Percentiles rank a stretch among this genome's conserved stretches.
Conservation (phyloP, 2,329 filamentous ascomycete genomes). For the Fusarium acutatum region DNA sequence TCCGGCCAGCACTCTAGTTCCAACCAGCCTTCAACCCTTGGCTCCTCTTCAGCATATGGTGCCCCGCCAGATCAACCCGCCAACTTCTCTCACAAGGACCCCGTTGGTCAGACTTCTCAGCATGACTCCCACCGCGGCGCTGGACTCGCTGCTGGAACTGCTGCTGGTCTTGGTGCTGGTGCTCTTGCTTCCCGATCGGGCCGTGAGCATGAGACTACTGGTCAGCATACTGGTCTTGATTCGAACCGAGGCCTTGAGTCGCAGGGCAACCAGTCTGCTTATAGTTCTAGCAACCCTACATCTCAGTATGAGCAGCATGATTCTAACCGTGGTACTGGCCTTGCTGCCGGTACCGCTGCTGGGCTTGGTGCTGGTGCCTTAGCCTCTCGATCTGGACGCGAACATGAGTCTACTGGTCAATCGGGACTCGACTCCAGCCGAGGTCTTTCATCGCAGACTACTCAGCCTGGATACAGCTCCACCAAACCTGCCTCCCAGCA, state of each 20-base stretch:
- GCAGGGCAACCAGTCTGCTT: background rate
- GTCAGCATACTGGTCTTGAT: background rate
- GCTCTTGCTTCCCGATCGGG: background rate
- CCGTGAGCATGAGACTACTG: background rate
- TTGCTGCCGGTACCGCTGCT: background rate
- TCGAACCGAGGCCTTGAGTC: background rate
- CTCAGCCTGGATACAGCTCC: background rate
- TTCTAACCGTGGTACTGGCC: background rate
- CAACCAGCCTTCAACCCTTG: background rate
- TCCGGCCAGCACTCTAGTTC: background rate
- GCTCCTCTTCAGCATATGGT: background rate
- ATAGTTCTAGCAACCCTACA: background rate
- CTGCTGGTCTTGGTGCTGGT: background rate
- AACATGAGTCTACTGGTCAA: background rate
- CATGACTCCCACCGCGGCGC: background rate
- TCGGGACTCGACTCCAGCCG: background rate
- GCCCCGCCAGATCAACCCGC: background rate
- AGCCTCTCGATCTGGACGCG: background rate
- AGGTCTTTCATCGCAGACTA: background rate
- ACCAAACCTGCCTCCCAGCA: background rate
- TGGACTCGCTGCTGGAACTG: background rate
- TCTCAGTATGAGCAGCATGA: background rate
- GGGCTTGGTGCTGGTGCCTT: background rate
- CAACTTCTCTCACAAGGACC: slow-evolving; percentile 11
- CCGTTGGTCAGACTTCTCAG: background rate